Base-by-base conservation (phyloP, 495 filamentous ascomycete genomes). In the Rostrohypoxylon terebratum region DNA sequence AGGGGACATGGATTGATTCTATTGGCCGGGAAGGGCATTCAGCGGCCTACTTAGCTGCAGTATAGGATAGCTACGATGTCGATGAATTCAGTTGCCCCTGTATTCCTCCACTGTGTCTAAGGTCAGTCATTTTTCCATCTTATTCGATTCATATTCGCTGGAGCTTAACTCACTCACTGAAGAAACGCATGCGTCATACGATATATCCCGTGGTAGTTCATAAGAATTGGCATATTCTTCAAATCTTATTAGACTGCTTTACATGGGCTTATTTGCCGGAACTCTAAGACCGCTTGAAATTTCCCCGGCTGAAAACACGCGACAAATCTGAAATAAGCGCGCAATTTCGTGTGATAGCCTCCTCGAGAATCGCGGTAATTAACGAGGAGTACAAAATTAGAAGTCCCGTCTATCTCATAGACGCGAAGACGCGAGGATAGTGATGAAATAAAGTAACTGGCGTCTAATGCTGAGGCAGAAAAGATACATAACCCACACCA, bases 401-500 rank as follows among this genome's bases (percentile, higher is more conserved):
- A 18, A 55, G 13, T 40, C 20, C 6, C 28, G 3, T 25, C 20
- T 13, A 40, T 9, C 54, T 14, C 4, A n/a, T 42, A 42, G 20
- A 25, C 34, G 34, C 36, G 33, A 65, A n/a, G 36, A 42, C 34
- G 34, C 50, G 33, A 65, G 11, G 13, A 6, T 25, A 10, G 44
- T 10, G 14, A 44, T 31, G n/a, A 20, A 42, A 18, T 59, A 21
- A 20, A 20, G n/a, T 20, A 48, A 13, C 21, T n/a, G 28, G 38
- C 21, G 10, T 65, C 23, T 47, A 38, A 59, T 36, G 31, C 44
- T 16, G 45, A 51, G 50, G 42, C 13, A 31, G n/a, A 28, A 5
- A 51, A 53, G 18, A 36, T 50, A 42, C 18, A 48, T 13, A 25
- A 42, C 51, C n/a, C 33, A 47, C 51, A 44, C 36, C 50, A 36